A percentile compares a stretch with the other conserved stretches of the same genome.
phyloP scores from a whole-genome alignment of 495 filamentous ascomycete species.

The Niebla homalea region DNA sequence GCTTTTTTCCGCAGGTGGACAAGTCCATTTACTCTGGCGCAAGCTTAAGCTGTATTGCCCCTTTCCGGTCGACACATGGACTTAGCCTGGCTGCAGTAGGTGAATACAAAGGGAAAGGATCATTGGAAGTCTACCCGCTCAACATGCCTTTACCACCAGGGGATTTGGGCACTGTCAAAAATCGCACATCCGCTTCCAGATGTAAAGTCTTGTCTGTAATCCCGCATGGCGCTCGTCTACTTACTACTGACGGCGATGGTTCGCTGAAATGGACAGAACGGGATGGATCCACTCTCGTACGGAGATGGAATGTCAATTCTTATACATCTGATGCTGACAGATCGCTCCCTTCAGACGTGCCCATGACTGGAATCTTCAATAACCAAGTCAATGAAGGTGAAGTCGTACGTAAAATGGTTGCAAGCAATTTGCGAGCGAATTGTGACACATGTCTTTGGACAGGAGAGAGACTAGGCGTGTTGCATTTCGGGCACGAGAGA shows the following conservation, averaged over 20 bases:
- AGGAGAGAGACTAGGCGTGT: slow-evolving; percentile 61
- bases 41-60: slow-evolving; percentile 61
- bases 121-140: slow-evolving; percentile 74
- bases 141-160: slow-evolving; percentile 14
- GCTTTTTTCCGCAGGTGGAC: slow-evolving; percentile 67
- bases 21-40: slow-evolving; percentile 75
- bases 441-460: slow-evolving; percentile 64
- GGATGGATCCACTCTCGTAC: slow-evolving; percentile 69
- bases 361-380: slow-evolving; percentile 8
- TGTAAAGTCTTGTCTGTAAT: slow-evolving; percentile 75
- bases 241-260: slow-evolving; percentile 73
- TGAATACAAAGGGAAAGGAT: slow-evolving; percentile 90
- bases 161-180: slow-evolving; percentile 36
- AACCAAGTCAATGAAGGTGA: slow-evolving; percentile 37
- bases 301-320: slow-evolving; percentile 55
- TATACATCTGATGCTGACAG: background rate
- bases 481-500: slow-evolving; percentile 33
- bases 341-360: background rate
- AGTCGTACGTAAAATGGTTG: slow-evolving; percentile 59
- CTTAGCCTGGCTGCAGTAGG: slow-evolving; percentile 66
- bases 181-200: slow-evolving; percentile 68
- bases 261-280: slow-evolving; percentile 86
- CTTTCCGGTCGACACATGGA: slow-evolving; percentile 47
- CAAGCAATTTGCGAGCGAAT: slow-evolving; percentile 38
- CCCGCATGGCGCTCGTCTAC: slow-evolving; percentile 72